Conservation (phyloP, 23 red algal genomes). For the Pyropia yezoensis region DNA sequence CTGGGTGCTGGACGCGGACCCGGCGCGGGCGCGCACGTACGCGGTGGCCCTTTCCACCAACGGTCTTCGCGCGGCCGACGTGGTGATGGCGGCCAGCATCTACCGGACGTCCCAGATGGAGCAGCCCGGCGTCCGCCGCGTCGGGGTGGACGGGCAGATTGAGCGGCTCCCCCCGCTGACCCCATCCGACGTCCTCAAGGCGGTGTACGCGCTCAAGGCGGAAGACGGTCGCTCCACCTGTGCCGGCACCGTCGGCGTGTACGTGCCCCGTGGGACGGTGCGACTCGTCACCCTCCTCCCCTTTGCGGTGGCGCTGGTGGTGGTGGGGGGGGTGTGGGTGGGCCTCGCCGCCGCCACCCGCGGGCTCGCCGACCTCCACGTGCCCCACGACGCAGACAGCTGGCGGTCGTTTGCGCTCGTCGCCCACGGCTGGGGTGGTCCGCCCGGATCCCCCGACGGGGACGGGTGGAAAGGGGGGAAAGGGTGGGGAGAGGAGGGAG, state of each 20-base stretch:
- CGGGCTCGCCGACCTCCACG: background rate
- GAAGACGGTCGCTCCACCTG: slow-evolving; percentile 9
- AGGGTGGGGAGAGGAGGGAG: too few species aligned
- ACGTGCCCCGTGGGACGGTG: slow-evolving; percentile 4
- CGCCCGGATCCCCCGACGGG: too few species aligned
- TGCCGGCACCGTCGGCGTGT: background rate
- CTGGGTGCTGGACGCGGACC: background rate
- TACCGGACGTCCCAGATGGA: slow-evolving; percentile 17
- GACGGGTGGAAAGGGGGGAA: too few species aligned
- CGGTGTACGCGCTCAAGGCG: slow-evolving; percentile 16
- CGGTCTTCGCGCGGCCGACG: slow-evolving; percentile 11
- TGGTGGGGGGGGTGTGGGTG: background rate
- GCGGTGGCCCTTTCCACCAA: background rate
- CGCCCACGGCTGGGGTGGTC: background rate
- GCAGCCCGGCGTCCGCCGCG: slow-evolving; percentile 6
- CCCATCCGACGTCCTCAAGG: background rate
- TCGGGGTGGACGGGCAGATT: slow-evolving; percentile 1
- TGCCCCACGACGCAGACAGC: background rate
- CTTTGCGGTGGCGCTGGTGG: background rate
- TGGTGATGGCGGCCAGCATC: slow-evolving; percentile 11
- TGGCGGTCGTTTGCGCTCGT: slow-evolving; percentile 10
- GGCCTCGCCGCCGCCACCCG: background rate
- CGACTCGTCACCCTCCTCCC: background rate
- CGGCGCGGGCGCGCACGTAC: slow-evolving; percentile 1
- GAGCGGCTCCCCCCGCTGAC: slow-evolving; percentile 2